phyloP scores from a whole-genome alignment of 1,284 basidiomycete species.

The Cutaneotrichosporon sp. region DNA sequence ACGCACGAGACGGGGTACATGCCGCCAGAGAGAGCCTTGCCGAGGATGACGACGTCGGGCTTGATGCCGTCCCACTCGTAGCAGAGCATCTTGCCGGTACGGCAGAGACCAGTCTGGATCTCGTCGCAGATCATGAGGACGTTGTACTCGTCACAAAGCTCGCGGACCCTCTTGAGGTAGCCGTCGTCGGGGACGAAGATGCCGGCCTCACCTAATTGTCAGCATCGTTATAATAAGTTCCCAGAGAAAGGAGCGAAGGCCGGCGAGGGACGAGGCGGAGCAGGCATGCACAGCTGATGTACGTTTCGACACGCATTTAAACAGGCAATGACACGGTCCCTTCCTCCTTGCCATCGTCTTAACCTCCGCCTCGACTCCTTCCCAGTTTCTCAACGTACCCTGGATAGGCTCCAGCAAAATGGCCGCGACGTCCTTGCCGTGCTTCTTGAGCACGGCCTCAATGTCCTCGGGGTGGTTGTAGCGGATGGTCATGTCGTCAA shows the following conservation, averaged over 20 bases:
- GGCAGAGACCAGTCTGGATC: conserved; percentile 72
- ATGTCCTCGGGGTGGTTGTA: conserved; percentile 80
- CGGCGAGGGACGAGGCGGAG: no score
- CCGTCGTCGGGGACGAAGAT: conserved; percentile 89
- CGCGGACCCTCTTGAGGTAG: conserved; percentile 72
- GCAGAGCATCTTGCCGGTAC: conserved; percentile 58
- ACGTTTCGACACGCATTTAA: no score
- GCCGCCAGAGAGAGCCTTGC: conserved; percentile 94
- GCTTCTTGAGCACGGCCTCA: conserved; percentile 69
- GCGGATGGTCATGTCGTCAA: conserved; percentile 59
- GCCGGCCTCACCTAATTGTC: conserved; percentile 91
- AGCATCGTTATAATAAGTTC: no score
- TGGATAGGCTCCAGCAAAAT: conserved; percentile 98
- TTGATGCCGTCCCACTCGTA: conserved; percentile 83
- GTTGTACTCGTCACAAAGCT: conserved; percentile 87
- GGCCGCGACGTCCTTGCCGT: conserved; percentile 81
- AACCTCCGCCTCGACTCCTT: no score
- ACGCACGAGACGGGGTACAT: conserved; percentile 96
- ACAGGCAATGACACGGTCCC: no score
- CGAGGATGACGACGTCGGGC: conserved; percentile 88
- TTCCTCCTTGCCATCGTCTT: no score
- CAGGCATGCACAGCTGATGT: no score
- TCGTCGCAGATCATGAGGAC: conserved; percentile 96
- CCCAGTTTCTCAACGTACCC: no score
- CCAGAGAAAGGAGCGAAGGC: no score